Percentiles rank a stretch among this genome's conserved stretches.
Conservation (phyloP, 495 filamentous ascomycete species). For the Cladorrhinum samala region DNA sequence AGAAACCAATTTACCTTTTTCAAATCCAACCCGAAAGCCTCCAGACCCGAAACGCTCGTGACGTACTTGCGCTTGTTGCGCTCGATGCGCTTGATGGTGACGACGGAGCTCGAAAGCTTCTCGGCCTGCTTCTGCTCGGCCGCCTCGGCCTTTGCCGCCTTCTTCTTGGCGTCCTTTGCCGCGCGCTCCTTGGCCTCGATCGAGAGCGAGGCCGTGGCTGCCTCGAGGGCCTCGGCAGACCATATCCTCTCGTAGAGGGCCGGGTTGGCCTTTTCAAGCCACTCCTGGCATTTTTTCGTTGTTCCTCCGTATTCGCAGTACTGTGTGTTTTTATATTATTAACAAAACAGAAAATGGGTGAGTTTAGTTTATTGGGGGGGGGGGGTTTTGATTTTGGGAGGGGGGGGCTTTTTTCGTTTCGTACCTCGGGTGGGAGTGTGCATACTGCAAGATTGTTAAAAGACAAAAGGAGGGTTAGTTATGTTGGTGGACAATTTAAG, state of each 20-base stretch:
- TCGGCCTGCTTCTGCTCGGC: constrained; percentile 74
- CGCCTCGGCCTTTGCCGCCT: constrained; percentile 81
- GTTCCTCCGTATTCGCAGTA: constrained; percentile 98
- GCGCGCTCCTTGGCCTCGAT: constrained; percentile 86
- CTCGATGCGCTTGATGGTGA: constrained; percentile 94
- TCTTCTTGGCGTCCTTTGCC: constrained; percentile 85
- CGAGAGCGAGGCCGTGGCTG: constrained; percentile 76
- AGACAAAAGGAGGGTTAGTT: constrained; percentile 6
- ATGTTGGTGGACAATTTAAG: neutral
- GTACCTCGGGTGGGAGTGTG: constrained; percentile 88
- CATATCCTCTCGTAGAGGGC: constrained; percentile 72
- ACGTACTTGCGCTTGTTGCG: constrained; percentile 96
- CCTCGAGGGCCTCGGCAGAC: constrained; percentile 76
- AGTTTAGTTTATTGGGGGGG: neutral
- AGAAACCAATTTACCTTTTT: constrained; percentile 60
- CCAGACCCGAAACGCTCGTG: constrained; percentile 81
- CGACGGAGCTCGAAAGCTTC: constrained; percentile 67
- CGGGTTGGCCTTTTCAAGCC: constrained; percentile 72
- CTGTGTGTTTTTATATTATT: no score
- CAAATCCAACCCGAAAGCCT: constrained; percentile 82
- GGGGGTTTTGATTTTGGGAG: neutral
- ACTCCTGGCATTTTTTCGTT: constrained; percentile 96
- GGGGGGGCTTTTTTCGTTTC: constrained; percentile 6
- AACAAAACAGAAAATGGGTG: neutral
- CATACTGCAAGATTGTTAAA: constrained; percentile 56